Evolutionary conservation across 306 rosid species (phyloP).

Genomic region (Parietaria judaica): DNA sequence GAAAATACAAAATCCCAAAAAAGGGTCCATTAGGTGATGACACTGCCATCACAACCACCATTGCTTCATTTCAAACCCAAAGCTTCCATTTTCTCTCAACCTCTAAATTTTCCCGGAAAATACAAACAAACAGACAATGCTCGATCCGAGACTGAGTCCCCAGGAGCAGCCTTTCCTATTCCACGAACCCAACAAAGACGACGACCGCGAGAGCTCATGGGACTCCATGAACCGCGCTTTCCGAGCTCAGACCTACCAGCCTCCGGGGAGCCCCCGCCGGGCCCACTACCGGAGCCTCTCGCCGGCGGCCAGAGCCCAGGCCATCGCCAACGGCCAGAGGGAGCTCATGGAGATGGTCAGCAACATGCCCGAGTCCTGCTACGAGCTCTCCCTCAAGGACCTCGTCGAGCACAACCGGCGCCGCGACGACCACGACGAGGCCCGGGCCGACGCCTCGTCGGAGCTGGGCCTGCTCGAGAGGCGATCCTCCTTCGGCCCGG

Average conservation of each 20-base stretch:
- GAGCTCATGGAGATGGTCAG: conserved; percentile 93
- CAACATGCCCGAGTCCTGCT: conserved; percentile 74
- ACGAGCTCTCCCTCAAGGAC: conserved; percentile 83
- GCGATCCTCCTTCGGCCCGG: background rate
- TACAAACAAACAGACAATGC: conserved; percentile 20
- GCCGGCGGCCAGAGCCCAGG: conserved; percentile 58
- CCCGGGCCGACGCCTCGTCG: background rate
- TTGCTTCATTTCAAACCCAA: conserved; percentile 20
- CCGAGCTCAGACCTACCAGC: conserved; percentile 19
- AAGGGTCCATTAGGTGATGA: conserved; percentile 33
- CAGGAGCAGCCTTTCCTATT: conserved; percentile 24
- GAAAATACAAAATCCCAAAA: background rate
- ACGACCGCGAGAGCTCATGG: background rate
- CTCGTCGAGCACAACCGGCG: conserved; percentile 43
- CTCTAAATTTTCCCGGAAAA: conserved; percentile 2
- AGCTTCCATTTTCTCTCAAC: conserved; percentile 5
- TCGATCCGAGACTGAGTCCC: conserved; percentile 29
- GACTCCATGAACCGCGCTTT: background rate
- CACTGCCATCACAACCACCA: conserved; percentile 19
- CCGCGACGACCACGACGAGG: background rate
- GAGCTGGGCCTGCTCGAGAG: background rate
- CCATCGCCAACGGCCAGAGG: conserved; percentile 62
- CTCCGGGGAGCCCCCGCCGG: conserved; percentile 9
- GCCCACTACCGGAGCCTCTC: conserved; percentile 43
- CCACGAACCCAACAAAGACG: conserved; percentile 3